Conservation (phyloP, 129 eudicot genomes). For the Tagetes erecta region DNA sequence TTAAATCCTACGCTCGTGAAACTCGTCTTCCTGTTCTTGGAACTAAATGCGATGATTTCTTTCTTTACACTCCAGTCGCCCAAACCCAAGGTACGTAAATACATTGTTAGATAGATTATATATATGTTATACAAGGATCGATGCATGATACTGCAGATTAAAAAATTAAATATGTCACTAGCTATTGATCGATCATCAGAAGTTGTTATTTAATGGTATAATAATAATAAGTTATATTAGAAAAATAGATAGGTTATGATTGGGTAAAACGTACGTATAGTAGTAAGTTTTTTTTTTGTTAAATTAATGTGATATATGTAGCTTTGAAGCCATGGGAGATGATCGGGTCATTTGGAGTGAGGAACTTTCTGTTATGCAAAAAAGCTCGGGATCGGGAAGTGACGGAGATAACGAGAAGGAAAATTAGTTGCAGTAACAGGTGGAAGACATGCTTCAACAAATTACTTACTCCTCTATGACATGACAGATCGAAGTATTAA, state of each 20-base stretch:
- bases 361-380: slow-evolving; percentile 82
- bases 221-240: no score
- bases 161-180: no score
- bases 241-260: no score
- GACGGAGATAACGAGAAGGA: slow-evolving; percentile 25
- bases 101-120: not conserved
- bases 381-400: slow-evolving; percentile 39
- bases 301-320: slow-evolving; percentile 16
- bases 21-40: slow-evolving; percentile 45
- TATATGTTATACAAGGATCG: no score
- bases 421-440: slow-evolving; percentile 41
- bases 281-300: not conserved
- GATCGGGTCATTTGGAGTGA: slow-evolving; percentile 67
- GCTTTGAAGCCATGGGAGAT: slow-evolving; percentile 76
- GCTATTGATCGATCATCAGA: no score
- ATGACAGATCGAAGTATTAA: no score
- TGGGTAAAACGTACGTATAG: no score
- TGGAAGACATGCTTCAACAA: slow-evolving; percentile 76
- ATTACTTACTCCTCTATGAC: slow-evolving; percentile 42
- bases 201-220: no score
- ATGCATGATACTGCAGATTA: no score
- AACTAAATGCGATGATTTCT: slow-evolving; percentile 52
- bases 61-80: slow-evolving; percentile 64
- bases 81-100: slow-evolving; percentile 61
- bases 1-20: slow-evolving; percentile 36